Percentiles rank a stretch among this genome's conserved stretches.
Conservation (phyloP, 169 alveolate genomes). For the Fabrea salina region DNA sequence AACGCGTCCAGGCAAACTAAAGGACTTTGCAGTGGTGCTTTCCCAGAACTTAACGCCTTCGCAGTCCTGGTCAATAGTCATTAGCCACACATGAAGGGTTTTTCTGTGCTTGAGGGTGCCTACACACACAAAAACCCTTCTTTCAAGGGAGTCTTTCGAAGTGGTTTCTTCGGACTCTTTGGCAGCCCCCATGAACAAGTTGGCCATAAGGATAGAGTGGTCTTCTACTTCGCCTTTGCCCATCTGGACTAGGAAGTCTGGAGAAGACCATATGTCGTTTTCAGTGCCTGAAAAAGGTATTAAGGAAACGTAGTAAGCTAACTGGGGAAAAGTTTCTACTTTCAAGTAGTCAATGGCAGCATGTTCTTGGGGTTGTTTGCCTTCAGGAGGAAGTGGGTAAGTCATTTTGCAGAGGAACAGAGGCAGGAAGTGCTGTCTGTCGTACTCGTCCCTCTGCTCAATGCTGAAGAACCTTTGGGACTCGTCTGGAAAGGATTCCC, state of each 20-base stretch:
- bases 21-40: slow-evolving; percentile 1
- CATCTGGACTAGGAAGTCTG: slow-evolving; percentile 31
- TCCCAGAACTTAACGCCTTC: slow-evolving; percentile 38
- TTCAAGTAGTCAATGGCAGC: not conserved
- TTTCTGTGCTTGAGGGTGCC: slow-evolving; percentile 32
- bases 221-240: slow-evolving; percentile 32
- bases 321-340: slow-evolving; percentile 16
- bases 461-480: not conserved
- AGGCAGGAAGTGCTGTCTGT: slow-evolving; percentile 16
- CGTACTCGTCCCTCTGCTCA: slow-evolving; percentile 16
- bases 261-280: slow-evolving; percentile 29
- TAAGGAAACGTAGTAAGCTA: not conserved
- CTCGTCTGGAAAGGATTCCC: slow-evolving; percentile 33
- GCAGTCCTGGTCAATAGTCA: slow-evolving; percentile 29
- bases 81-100: slow-evolving; percentile 36
- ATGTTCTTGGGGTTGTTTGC: not conserved
- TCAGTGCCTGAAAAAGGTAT: slow-evolving; percentile 7
- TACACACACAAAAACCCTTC: slow-evolving; percentile 36
- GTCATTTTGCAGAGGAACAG: not conserved
- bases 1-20: slow-evolving; percentile 8
- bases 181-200: slow-evolving; percentile 9
- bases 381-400: not conserved
- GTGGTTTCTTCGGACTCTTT: slow-evolving; percentile 4
- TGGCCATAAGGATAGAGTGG: slow-evolving; percentile 16
- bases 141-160: not conserved